phyloP scores from a whole-genome alignment of 306 rosid species.

The Quercus wislizeni region DNA sequence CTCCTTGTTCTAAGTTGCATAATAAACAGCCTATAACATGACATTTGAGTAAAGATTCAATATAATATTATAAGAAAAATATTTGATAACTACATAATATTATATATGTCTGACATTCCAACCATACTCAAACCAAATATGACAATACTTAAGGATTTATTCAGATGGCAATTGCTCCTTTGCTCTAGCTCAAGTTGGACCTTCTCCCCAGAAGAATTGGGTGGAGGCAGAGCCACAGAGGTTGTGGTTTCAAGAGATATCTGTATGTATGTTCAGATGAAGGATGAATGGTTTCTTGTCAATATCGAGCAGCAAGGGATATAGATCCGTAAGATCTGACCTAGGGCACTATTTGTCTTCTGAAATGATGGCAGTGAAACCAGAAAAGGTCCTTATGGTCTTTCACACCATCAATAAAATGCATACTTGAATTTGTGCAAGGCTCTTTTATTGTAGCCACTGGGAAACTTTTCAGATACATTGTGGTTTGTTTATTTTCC shows the following conservation, averaged over 20 bases:
- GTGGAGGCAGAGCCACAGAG: neutral
- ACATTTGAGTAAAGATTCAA: neutral
- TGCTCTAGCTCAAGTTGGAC: neutral
- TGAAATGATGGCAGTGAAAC: neutral
- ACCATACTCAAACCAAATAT: neutral
- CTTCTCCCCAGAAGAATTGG: neutral
- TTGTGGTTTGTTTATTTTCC: neutral
- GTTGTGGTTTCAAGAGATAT: neutral
- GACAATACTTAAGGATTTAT: neutral
- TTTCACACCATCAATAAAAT: neutral
- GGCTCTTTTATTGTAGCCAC: neutral
- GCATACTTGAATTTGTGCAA: neutral
- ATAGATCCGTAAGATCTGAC: neutral
- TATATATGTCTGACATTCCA: neutral
- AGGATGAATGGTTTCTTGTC: neutral
- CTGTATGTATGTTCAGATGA: neutral
- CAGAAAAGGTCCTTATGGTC: neutral
- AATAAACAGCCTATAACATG: neutral
- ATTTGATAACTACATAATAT: neutral
- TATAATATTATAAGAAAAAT: neutral
- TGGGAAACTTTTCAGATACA: neutral
- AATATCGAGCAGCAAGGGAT: neutral
- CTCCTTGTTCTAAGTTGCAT: neutral
- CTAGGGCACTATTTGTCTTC: neutral
- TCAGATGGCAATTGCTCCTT: neutral